These are phyloP conservation scores for Nemophila menziesii DNA, from an alignment of 257 asterid genomes.

Conservation along the genomic window DNA sequence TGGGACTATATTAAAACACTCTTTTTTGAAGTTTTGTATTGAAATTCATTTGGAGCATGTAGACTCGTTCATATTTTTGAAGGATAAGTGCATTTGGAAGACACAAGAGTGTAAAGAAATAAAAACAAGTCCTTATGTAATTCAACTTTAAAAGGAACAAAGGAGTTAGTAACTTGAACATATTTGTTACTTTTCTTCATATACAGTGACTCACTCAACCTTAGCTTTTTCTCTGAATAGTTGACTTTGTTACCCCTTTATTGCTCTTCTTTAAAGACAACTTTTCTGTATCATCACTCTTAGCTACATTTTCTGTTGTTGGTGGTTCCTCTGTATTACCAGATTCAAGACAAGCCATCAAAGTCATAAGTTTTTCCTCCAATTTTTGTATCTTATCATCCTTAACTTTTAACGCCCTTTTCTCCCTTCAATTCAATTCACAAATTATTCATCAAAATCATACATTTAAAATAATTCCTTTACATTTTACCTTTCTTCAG, in stretches of 20 bases:
- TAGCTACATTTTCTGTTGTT: conserved; percentile 17
- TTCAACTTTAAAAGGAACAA: no score
- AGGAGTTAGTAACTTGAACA: no score
- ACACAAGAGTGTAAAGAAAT: no score
- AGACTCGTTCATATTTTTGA: no score
- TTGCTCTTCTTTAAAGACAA: conserved; percentile 18
- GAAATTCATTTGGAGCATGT: no score
- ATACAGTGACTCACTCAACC: background rate
- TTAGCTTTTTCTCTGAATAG: conserved; percentile 18
- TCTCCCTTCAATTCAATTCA: conserved; percentile 36
- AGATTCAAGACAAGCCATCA: conserved; percentile 46
- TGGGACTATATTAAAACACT: no score
- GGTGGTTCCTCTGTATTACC: conserved; percentile 24
- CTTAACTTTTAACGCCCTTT: conserved; percentile 27
- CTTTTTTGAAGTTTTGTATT: no score
- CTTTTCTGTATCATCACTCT: conserved; percentile 9
- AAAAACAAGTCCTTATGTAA: no score
- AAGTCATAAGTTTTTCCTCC: conserved; percentile 56
- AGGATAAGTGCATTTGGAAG: no score
- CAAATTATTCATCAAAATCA: no score
- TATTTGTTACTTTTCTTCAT: no score
- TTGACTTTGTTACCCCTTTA: conserved; percentile 14
- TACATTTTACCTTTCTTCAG: conserved; percentile 63
- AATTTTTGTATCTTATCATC: conserved; percentile 53
- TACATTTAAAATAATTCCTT: conserved; percentile 4